Evolutionary conservation across 192 early-diverging fungal genomes (phyloP).

Genomic region (Rhizophagus prolifer): DNA sequence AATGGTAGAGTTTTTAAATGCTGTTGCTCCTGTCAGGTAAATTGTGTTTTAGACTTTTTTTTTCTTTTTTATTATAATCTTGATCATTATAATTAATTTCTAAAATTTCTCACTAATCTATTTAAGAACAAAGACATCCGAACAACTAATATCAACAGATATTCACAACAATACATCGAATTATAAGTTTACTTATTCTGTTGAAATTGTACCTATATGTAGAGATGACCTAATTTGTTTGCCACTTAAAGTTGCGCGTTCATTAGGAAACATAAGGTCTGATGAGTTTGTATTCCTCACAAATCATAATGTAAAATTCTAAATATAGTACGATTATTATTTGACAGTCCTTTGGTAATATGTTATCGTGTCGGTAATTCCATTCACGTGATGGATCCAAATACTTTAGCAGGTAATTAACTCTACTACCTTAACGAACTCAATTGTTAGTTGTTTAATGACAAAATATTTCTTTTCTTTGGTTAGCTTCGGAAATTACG

Average conservation of each 20-base stretch:
- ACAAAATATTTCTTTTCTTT: conserved; percentile 1
- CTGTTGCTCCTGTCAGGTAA: conserved; percentile 79
- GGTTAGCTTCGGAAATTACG: conserved; percentile 66
- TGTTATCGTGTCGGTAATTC: conserved; percentile 86
- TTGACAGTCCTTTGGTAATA: conserved; percentile 66
- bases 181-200: conserved; percentile 96
- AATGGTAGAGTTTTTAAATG: conserved; percentile 92
- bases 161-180: conserved; percentile 87
- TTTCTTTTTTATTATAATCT: neutral
- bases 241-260: conserved; percentile 80
- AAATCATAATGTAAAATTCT: neutral
- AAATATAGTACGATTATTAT: neutral
- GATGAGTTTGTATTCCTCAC: neutral
- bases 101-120: neutral
- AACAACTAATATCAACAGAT: conserved; percentile 96
- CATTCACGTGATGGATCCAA: conserved; percentile 84
- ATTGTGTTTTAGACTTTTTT: neutral
- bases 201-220: conserved; percentile 95
- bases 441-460: neutral
- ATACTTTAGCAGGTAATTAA: conserved; percentile 56
- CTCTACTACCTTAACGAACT: neutral
- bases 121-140: conserved; percentile 79
- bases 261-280: conserved; percentile 75
- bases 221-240: conserved; percentile 93
- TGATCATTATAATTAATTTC: neutral